These are phyloP conservation scores for Verticillium isaacii DNA, from an alignment of 2,329 filamentous ascomycete species.

Conservation along the genomic window DNA sequence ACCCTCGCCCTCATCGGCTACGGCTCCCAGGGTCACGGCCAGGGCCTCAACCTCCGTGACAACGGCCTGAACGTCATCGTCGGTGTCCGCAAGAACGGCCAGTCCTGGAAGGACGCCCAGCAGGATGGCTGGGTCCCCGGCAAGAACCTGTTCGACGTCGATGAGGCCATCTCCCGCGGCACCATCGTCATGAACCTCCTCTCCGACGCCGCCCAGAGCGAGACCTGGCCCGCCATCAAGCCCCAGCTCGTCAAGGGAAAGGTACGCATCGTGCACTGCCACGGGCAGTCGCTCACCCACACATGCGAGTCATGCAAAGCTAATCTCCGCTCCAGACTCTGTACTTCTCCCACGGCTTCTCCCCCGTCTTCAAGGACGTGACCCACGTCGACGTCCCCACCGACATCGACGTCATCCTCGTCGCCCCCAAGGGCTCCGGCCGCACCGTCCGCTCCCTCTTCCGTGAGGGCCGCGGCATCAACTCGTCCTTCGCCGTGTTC, in stretches of 20 bases:
- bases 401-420: conserved; percentile 98
- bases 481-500: conserved; percentile 97
- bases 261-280: conserved; percentile 45
- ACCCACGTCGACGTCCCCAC: conserved; percentile 97
- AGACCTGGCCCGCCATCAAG: conserved; percentile 99
- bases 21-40: conserved; percentile 94
- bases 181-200: conserved; percentile 99
- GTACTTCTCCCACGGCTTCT: conserved; percentile 99
- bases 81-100: conserved; percentile 96
- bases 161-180: conserved; percentile 89
- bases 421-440: conserved; percentile 97
- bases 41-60: conserved; percentile 99
- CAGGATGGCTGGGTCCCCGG: conserved; percentile 97
- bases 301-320: conserved; percentile 15
- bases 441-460: conserved; percentile 98
- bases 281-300: background rate
- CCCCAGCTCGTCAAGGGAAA: conserved; percentile 98
- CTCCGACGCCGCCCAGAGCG: conserved; percentile 93
- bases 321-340: conserved; percentile 61
- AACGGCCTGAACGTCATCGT: conserved; percentile 99
- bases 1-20: conserved; percentile 99
- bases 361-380: conserved; percentile 98
- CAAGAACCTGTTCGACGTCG: conserved; percentile 98
- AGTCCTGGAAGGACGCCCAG: conserved; percentile 96
- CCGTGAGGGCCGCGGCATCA: conserved; percentile 99